Evolutionary conservation across 2,329 filamentous ascomycete species (phyloP).

Genomic region (Pseudogymnoascus sp.): DNA sequence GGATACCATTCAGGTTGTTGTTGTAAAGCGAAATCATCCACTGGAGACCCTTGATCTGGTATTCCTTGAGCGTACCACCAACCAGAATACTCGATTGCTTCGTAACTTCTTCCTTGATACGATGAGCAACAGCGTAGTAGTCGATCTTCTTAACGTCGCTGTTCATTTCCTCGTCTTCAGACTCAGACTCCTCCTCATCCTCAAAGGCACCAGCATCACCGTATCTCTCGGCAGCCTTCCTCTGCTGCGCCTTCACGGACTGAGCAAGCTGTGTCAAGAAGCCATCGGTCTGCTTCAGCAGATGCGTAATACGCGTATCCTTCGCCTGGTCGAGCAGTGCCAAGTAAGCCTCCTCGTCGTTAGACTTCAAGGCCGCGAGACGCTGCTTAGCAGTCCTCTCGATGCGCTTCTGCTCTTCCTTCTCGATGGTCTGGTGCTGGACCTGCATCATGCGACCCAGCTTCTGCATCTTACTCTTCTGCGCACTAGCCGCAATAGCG

Average conservation of each 20-base stretch:
- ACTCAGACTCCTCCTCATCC: slow-evolving; percentile 54
- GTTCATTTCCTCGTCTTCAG: slow-evolving; percentile 61
- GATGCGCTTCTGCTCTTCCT: slow-evolving; percentile 97
- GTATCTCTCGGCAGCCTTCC: slow-evolving; percentile 70
- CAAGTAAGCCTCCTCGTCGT: slow-evolving; percentile 98
- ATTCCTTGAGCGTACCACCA: slow-evolving; percentile 89
- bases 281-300: slow-evolving; percentile 92
- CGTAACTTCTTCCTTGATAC: slow-evolving; percentile 84
- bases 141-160: slow-evolving; percentile 76
- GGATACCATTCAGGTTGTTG: slow-evolving; percentile 98
- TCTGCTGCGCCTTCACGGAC: slow-evolving; percentile 90
- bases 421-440: slow-evolving; percentile 94
- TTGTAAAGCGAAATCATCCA: slow-evolving; percentile 99
- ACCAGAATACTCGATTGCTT: slow-evolving; percentile 78
- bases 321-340: slow-evolving; percentile 97
- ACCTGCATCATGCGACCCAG: slow-evolving; percentile 79
- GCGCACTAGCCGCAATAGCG: slow-evolving; percentile 53
- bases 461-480: slow-evolving; percentile 71
- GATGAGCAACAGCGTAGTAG: slow-evolving; percentile 97
- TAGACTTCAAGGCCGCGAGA: slow-evolving; percentile 96
- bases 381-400: slow-evolving; percentile 97
- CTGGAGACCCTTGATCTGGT: slow-evolving; percentile 95
- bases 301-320: slow-evolving; percentile 96
- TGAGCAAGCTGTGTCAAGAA: slow-evolving; percentile 93
- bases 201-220: slow-evolving; percentile 45